Base-by-base conservation (phyloP, 495 filamentous ascomycete species). In the Aspergillus homomorphus region DNA sequence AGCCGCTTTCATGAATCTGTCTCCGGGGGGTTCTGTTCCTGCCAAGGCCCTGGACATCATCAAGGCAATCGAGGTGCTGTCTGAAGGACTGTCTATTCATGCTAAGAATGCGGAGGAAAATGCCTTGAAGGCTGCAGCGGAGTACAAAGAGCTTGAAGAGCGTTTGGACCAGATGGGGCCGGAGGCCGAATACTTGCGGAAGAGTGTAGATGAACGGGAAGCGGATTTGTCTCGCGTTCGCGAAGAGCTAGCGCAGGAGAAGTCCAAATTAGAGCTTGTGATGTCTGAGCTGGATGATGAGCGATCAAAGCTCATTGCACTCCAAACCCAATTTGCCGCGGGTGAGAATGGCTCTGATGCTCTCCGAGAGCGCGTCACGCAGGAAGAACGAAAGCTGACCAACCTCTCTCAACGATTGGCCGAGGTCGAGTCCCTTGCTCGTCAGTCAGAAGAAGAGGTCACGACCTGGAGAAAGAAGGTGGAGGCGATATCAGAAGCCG, bases 281-380 rank as follows among this genome's bases (percentile, higher is more conserved):
- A 78, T 84, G 54, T 71, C 72, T 19, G 89, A 95, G 62, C 73
- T 96, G 21, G 73, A 82, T 8, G 82, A 88, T 30, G 84, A 88
- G 52, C 84, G 86, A 23, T 73, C 78, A 10, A 85, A 89, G 57
- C 77, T 93, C 22, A 78, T 76, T 43, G 73, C 82, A 16, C 76
- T 96, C 26, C 82, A 88, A 54, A 73, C 74, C 15, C 86, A 85
- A 69, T 84, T 94, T 66, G 81, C 86, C 5, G 87, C 89, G 43
- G 91, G 89, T 30, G 89, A 92, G 66, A 91, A 84, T 7, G 89
- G 89, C 21, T 89, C 88, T 7, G 89, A 92, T 68, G 86, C 82
- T 16, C 72, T 96, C 52, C 84, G 85, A 43, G 84, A 87, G 67
- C 81, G 84, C 33, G 72, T 94, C 48, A 82, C 82, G 16, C 86